These are phyloP conservation scores for Leccinellum luteum DNA, from an alignment of 768 basidiomycete genomes.

Conservation along the genomic window DNA sequence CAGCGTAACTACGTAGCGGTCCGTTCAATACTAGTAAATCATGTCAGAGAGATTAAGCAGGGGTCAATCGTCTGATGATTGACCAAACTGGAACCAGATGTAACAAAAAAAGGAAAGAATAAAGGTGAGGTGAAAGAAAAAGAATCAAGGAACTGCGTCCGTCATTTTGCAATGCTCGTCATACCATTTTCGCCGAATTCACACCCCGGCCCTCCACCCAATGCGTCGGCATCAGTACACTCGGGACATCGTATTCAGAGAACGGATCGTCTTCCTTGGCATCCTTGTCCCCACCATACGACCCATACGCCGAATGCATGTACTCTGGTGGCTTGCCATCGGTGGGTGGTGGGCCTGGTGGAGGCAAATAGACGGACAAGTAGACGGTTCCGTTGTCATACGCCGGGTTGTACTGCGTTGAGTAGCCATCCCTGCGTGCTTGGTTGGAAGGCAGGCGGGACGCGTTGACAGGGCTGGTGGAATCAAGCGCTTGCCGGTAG, in stretches of 20 bases:
- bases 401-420: conserved; percentile 58
- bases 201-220: conserved; percentile 45
- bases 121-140: background rate
- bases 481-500: conserved; percentile 74
- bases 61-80: background rate
- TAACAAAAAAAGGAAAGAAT: background rate
- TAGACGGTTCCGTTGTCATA: conserved; percentile 37
- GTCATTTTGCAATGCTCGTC: background rate
- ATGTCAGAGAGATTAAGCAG: background rate
- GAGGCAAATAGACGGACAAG: conserved; percentile 44
- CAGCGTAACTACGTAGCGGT: background rate
- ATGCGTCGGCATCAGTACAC: conserved; percentile 33
- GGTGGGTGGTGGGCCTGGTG: conserved; percentile 47
- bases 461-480: conserved; percentile 52
- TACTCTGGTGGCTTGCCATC: conserved; percentile 54
- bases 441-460: conserved; percentile 42
- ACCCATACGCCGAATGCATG: conserved; percentile 34
- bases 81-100: background rate
- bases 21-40: background rate
- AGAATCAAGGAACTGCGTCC: background rate
- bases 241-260: conserved; percentile 43
- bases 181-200: conserved; percentile 16
- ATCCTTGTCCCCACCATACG: conserved; percentile 28
- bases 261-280: conserved; percentile 51
- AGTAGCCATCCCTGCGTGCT: conserved; percentile 37